phyloP scores from a whole-genome alignment of 169 alveolate genomes.

The Plasmodium knowlesi region DNA sequence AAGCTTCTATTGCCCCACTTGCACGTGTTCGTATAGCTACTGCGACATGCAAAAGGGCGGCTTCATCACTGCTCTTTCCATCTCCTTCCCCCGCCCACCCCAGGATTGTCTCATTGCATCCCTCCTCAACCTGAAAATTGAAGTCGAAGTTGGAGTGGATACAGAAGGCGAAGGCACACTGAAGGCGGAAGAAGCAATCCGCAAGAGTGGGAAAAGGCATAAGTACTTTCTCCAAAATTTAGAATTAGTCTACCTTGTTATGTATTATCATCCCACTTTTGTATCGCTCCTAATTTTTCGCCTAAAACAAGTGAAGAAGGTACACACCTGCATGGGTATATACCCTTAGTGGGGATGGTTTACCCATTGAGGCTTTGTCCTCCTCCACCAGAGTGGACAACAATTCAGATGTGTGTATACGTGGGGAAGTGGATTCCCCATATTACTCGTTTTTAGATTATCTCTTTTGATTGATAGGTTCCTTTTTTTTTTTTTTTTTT shows the following conservation, averaged over 20 bases:
- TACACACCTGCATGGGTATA: background rate
- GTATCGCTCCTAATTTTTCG: constrained; percentile 64
- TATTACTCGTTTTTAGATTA: background rate
- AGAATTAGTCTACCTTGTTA: constrained; percentile 22
- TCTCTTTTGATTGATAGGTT: background rate
- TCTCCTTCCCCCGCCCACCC: background rate
- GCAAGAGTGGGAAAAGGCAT: constrained; percentile 10
- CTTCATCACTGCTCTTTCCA: background rate
- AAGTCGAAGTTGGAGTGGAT: constrained; percentile 10
- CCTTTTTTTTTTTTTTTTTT: background rate
- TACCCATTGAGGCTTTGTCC: too few relatives aligned
- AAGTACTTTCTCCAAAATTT: constrained; percentile 36
- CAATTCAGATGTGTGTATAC: background rate
- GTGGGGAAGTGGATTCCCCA: background rate
- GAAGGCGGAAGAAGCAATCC: constrained; percentile 2
- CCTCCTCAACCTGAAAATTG: constrained; percentile 27
- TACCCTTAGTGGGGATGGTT: background rate
- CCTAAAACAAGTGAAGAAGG: constrained; percentile 35
- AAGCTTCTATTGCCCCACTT: background rate
- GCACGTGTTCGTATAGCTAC: background rate
- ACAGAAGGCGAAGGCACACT: background rate
- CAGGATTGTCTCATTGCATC: constrained; percentile 55
- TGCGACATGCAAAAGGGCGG: background rate
- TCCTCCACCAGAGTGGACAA: background rate
- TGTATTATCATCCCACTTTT: constrained; percentile 69